A percentile compares a stretch with the other conserved stretches of the same genome.
Conservation (phyloP, 305 asterid genomes). For the Withania somnifera region DNA sequence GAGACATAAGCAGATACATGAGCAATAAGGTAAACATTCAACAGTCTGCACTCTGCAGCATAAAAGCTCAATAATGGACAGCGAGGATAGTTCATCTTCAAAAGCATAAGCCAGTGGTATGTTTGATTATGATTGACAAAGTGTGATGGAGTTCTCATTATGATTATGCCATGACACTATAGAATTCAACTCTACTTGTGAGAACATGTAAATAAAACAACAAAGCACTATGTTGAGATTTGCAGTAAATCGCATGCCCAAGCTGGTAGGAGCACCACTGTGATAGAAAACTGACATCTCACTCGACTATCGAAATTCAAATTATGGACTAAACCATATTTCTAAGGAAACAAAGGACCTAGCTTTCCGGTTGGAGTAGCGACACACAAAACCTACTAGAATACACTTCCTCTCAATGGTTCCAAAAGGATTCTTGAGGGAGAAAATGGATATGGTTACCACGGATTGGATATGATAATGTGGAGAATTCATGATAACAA, state of each 20-base stretch:
- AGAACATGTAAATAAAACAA: background rate
- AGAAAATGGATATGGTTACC: background rate
- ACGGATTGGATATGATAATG: background rate
- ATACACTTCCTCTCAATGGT: background rate
- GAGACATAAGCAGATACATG: background rate
- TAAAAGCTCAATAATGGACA: background rate
- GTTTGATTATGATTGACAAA: background rate
- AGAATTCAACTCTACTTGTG: background rate
- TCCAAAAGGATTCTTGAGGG: background rate
- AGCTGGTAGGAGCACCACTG: background rate
- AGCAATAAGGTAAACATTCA: background rate
- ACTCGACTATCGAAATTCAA: background rate
- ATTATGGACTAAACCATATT: background rate
- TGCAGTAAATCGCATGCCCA: background rate
- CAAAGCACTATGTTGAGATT: background rate
- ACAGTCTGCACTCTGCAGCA: background rate
- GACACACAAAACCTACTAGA: background rate
- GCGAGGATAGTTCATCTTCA: background rate
- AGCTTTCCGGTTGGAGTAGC: background rate
- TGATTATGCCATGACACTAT: background rate
- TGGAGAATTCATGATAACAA: background rate
- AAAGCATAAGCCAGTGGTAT: background rate
- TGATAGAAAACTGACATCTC: background rate
- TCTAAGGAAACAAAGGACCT: background rate
- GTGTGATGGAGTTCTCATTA: background rate